Percentiles rank a stretch among this genome's conserved stretches.
Evolutionary conservation across 1,284 basidiomycete genomes (phyloP).

Genomic region (Rhodotorula sp.): DNA sequence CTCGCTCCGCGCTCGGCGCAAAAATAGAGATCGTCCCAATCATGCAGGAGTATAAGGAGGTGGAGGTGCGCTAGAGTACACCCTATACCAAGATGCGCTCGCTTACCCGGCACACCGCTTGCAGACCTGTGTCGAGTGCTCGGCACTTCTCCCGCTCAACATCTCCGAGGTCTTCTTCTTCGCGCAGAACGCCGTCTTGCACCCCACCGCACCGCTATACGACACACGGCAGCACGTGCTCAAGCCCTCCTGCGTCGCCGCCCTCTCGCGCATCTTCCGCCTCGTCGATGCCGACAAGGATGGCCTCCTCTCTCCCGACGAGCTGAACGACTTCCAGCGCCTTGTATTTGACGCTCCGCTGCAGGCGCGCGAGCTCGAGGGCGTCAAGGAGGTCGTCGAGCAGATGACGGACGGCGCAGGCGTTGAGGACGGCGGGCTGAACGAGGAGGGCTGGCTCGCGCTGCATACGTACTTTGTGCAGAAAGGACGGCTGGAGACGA

Average conservation of each 20-base stretch:
- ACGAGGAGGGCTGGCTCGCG: conserved; percentile 90
- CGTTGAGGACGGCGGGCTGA: conserved; percentile 80
- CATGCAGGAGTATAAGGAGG: conserved; percentile 95
- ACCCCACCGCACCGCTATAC: conserved; percentile 95
- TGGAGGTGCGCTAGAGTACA: conserved; percentile 17
- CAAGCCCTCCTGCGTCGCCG: conserved; percentile 87
- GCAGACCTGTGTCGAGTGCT: conserved; percentile 94
- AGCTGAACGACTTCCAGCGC: conserved; percentile 96
- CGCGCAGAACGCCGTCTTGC: conserved; percentile 95
- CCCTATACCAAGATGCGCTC: neutral
- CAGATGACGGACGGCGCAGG: conserved; percentile 52
- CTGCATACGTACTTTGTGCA: conserved; percentile 97
- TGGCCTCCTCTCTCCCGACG: conserved; percentile 81
- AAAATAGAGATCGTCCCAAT: conserved; percentile 83
- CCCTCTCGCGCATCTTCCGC: conserved; percentile 90
- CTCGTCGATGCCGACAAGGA: conserved; percentile 95
- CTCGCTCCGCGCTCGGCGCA: accelerated
- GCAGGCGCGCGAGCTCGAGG: conserved; percentile 85
- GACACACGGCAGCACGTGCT: conserved; percentile 94
- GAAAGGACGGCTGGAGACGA: conserved; percentile 92
- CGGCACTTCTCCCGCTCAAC: conserved; percentile 83
- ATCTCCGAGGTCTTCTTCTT: conserved; percentile 99
- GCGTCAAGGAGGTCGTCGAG: conserved; percentile 49
- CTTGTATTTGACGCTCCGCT: conserved; percentile 62
- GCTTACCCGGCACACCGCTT: no score